Evolutionary conservation across 306 rosid genomes (phyloP), one percentile per base, ranked within the genome.

Genomic region (Malus orientalis): DNA sequence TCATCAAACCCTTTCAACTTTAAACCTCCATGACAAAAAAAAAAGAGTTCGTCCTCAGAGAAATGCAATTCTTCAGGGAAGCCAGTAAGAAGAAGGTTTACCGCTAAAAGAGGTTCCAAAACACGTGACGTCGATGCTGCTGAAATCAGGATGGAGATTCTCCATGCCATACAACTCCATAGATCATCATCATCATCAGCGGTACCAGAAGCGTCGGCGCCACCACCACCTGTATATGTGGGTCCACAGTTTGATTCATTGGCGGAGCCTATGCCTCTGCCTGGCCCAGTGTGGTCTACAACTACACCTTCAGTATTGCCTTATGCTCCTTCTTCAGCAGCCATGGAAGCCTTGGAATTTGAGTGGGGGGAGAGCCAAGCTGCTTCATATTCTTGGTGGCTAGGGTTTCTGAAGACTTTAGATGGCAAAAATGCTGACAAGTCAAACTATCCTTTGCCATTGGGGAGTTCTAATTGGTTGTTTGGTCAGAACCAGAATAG

Each of bases 281-380:
- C 90, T 53, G 90, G 82, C 27, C 90, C 91, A 2, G 75, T 83
- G 30, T 89, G 94, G 94, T 89, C 91, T 8, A 86, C 90, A 65
- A 79, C 91, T 62, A 81, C 74, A 25, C 94, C 91, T 40, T 81
- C 81, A 54, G 63, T 89, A 47, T 14, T 76, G 85, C 78, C 78
- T 58, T 14, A 19, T 58, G 77, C 84, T 16, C 22, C 72, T 63
- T 69, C 68, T 63, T 69, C 68, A 33, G 15, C 57, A 10, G 20
- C 69, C 29, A 60, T 63, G 81, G 85, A 89, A 59, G 74, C 27
- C 40, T 29, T 67, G 15, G 83, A 61, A 9, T 84, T 77, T 32
- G 82, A 84, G 66, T 81, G 74, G 80, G 88, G 70, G 47, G 92
- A 84, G 77, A 87, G 61, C 67, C 86, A 83, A 73, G 84, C 83